phyloP scores from a whole-genome alignment of 768 basidiomycete species.

The Strobilomyces dryophilus region DNA sequence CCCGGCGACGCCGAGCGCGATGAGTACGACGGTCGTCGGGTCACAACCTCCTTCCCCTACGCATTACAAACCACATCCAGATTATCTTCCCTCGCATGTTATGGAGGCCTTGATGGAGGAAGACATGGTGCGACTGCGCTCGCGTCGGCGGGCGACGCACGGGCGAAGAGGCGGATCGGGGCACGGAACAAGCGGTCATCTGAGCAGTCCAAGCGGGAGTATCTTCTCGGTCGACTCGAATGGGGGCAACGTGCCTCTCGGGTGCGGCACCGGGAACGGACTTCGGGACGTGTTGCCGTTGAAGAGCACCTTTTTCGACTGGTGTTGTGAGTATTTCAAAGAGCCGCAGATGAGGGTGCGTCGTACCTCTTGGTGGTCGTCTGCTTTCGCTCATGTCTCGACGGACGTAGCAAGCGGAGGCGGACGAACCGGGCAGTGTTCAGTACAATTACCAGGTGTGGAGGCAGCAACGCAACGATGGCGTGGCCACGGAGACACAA shows the following conservation, averaged over 20 bases:
- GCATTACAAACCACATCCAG: constrained; percentile 34
- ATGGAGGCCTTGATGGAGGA: constrained; percentile 90
- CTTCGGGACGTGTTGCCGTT: constrained; percentile 85
- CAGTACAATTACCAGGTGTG: constrained; percentile 95
- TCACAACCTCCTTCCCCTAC: constrained; percentile 33
- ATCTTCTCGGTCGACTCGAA: constrained; percentile 73
- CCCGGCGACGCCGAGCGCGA: constrained; percentile 40
- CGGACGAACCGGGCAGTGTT: constrained; percentile 91
- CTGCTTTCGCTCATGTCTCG: constrained; percentile 9
- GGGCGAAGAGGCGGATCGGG: constrained; percentile 40
- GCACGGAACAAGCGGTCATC: constrained; percentile 36
- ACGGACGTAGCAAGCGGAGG: constrained; percentile 74
- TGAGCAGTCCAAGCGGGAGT: constrained; percentile 70
- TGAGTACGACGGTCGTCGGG: constrained; percentile 19
- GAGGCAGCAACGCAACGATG: constrained; percentile 88
- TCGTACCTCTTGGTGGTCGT: background rate
- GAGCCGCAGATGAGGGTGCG: constrained; percentile 98
- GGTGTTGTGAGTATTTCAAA: constrained; percentile 96
- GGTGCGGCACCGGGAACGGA: constrained; percentile 74
- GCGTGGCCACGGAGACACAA: constrained; percentile 64
- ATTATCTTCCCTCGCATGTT: constrained; percentile 71
- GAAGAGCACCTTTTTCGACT: constrained; percentile 91
- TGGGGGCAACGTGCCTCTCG: constrained; percentile 65
- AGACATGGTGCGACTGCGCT: constrained; percentile 87
- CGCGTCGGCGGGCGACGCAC: constrained; percentile 50